Evolutionary conservation across 768 basidiomycete genomes (phyloP).

Genomic region (Mycena epipterygia): DNA sequence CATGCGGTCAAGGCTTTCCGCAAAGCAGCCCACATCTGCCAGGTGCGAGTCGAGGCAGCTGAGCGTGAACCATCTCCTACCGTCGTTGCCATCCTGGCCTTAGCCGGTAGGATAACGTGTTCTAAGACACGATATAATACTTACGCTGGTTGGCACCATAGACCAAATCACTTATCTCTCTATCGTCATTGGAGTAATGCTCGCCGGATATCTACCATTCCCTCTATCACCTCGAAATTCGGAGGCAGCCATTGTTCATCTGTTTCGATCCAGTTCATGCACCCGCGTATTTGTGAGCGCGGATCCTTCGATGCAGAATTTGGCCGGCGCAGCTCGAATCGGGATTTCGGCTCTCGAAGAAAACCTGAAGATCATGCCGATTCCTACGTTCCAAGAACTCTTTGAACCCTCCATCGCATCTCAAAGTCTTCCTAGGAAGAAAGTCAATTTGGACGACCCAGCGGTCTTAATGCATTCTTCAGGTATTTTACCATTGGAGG

Average conservation of each 20-base stretch:
- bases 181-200: constrained; percentile 40
- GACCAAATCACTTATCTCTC: constrained; percentile 51
- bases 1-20: constrained; percentile 42
- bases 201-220: constrained; percentile 40
- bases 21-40: constrained; percentile 34
- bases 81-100: constrained; percentile 45
- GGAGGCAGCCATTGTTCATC: constrained; percentile 48
- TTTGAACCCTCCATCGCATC: constrained; percentile 7
- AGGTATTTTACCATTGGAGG: constrained; percentile 14
- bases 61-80: not conserved
- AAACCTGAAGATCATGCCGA: constrained; percentile 14
- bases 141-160: no score
- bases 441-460: constrained; percentile 18
- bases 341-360: not conserved
- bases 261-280: constrained; percentile 42
- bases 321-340: constrained; percentile 26
- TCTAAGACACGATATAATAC: not conserved
- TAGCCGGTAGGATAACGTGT: constrained; percentile 33
- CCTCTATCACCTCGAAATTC: constrained; percentile 44
- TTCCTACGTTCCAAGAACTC: constrained; percentile 30
- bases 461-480: constrained; percentile 44
- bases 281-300: constrained; percentile 42
- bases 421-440: constrained; percentile 11
- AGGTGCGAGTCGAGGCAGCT: not conserved
- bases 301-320: constrained; percentile 36